Evolutionary conservation across 2,329 filamentous ascomycete species (phyloP).

Genomic region (Apiospora marii): DNA sequence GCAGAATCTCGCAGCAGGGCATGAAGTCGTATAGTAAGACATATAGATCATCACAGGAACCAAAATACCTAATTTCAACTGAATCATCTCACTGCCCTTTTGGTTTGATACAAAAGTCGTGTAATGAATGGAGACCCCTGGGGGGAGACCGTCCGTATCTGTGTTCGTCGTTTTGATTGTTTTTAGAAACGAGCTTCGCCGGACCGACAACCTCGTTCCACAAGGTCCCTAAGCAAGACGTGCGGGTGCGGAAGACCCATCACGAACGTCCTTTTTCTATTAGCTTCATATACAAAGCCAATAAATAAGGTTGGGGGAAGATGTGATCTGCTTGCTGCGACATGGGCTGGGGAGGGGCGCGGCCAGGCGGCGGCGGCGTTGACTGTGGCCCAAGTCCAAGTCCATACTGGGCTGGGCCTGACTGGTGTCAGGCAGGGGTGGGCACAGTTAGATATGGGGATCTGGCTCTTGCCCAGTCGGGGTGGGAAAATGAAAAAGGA

Average conservation of each 20-base stretch:
- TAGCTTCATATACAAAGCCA: neutral
- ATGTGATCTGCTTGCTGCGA: neutral
- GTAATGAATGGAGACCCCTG: no score
- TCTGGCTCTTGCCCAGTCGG: neutral
- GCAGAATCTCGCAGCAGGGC: neutral
- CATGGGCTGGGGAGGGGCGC: neutral
- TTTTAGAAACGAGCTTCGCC: no score
- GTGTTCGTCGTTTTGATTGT: no score
- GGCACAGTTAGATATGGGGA: neutral
- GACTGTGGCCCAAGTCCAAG: neutral
- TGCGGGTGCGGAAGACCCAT: neutral
- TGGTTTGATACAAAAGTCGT: no score
- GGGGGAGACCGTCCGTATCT: no score
- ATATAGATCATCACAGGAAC: neutral
- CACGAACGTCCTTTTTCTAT: neutral
- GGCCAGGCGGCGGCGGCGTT: neutral
- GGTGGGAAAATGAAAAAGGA: neutral
- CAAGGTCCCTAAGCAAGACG: neutral
- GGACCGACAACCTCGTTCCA: neutral
- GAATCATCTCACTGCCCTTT: no score
- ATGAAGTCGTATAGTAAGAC: neutral
- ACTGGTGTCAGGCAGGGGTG: neutral
- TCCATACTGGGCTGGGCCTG: neutral
- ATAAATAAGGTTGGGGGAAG: neutral
- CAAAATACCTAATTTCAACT: neutral